A percentile compares a stretch with the other conserved stretches of the same genome.
Evolutionary conservation across 2,329 filamentous ascomycete species (phyloP).

Genomic region (Blastomyces gilchristii): DNA sequence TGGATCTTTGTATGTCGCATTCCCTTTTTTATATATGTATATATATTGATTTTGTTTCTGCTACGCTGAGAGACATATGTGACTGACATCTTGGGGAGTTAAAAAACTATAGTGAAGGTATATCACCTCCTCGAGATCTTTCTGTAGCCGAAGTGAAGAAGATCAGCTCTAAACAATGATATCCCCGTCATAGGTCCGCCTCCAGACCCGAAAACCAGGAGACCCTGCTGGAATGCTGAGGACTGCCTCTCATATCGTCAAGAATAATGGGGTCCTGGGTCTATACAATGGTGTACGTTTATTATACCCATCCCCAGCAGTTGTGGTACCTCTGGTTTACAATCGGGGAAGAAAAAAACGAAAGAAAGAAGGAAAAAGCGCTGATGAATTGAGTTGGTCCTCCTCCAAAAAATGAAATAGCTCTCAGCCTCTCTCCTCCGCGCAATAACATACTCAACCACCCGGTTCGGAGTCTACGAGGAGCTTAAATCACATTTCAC

Average conservation of each 20-base stretch:
- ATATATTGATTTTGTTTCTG: not conserved
- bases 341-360: too few species aligned
- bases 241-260: constrained; percentile 74
- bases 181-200: constrained; percentile 53
- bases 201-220: constrained; percentile 72
- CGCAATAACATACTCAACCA: constrained; percentile 92
- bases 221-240: constrained; percentile 71
- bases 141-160: not conserved
- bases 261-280: constrained; percentile 62
- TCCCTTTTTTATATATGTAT: not conserved
- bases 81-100: constrained; percentile 17
- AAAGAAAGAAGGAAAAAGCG: too few species aligned
- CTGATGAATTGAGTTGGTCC: too few species aligned
- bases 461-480: constrained; percentile 93
- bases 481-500: constrained; percentile 67
- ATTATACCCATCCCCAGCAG: constrained; percentile 6
- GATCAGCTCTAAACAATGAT: not conserved
- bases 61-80: not conserved
- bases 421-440: constrained; percentile 86
- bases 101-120: constrained; percentile 44
- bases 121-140: not conserved
- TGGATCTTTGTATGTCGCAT: constrained; percentile 66
- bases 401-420: constrained; percentile 23
- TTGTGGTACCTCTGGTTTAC: not conserved
- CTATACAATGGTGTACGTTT: constrained; percentile 68